phyloP scores from a whole-genome alignment of 495 filamentous ascomycete species.

The Xylaria sp. region DNA sequence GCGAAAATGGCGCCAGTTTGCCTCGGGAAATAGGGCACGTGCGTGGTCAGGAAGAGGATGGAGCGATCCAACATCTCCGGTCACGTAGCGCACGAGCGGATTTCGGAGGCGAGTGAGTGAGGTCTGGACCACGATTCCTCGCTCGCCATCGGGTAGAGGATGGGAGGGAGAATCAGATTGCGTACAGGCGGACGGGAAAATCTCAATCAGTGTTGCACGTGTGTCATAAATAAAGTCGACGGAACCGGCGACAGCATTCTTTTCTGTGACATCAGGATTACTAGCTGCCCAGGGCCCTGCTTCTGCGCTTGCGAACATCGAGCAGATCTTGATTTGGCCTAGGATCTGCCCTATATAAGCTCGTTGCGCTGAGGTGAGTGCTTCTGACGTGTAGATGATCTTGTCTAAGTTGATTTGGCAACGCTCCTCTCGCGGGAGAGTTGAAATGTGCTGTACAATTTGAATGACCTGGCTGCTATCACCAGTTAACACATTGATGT shows the following conservation, averaged over 20 bases:
- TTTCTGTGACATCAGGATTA: slow-evolving; percentile 34
- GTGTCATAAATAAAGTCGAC: slow-evolving; percentile 46
- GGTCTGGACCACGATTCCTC: slow-evolving; percentile 45
- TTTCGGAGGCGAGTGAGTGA: slow-evolving; percentile 47
- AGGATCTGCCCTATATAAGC: slow-evolving; percentile 22
- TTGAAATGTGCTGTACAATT: slow-evolving; percentile 36
- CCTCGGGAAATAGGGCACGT: slow-evolving; percentile 15
- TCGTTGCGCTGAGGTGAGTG: slow-evolving; percentile 33
- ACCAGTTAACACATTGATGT: slow-evolving; percentile 39
- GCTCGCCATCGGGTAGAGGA: slow-evolving; percentile 35
- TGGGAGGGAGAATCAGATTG: background rate
- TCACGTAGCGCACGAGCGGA: slow-evolving; percentile 49
- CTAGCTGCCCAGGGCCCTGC: slow-evolving; percentile 38
- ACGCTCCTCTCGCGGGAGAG: slow-evolving; percentile 21
- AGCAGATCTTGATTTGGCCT: slow-evolving; percentile 34
- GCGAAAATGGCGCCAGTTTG: slow-evolving; percentile 25
- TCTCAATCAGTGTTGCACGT: slow-evolving; percentile 41
- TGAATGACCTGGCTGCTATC: slow-evolving; percentile 40
- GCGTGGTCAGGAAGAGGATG: slow-evolving; percentile 34
- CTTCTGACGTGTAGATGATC: slow-evolving; percentile 42
- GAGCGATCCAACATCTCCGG: slow-evolving; percentile 48
- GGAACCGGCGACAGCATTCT: background rate
- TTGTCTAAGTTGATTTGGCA: slow-evolving; percentile 31
- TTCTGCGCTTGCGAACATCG: slow-evolving; percentile 42
- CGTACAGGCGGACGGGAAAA: slow-evolving; percentile 32